Evolutionary conservation across 2,329 filamentous ascomycete species (phyloP), one percentile per base, ranked within the genome.

Genomic region (Berkeleyomyces basicola): DNA sequence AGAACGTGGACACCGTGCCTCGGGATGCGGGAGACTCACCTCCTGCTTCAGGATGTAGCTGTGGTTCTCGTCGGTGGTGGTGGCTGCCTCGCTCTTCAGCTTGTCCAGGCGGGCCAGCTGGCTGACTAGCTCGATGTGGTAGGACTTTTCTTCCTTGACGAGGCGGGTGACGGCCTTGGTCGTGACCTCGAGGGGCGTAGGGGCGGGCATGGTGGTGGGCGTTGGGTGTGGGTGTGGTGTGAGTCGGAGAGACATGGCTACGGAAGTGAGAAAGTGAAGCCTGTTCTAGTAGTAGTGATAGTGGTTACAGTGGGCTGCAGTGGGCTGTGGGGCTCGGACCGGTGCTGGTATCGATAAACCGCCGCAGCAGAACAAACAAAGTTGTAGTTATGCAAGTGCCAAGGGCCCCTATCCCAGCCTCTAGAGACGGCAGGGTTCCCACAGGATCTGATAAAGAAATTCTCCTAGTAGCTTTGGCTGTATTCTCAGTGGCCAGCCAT

Each of bases 141-240:
- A 97, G 69, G 86, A 92, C 46, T 81, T 78, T 73, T 96, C 89
- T 74, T 99, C 93, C 74, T 95, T 96, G 67, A 96, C 82, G 58
- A 97, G 82, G 64, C 93, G 89, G 69, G 82, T 79, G 67, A 97
- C 83, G 23, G 89, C 84, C 66, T 85, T 82, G 33, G 88, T 93
- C 53, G 87, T 84, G 71, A 96, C 93, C 69, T 82, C 74, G 72
- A 96, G 83, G 68, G 85, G 81, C 0, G 85, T 84, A 53, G 88
- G 87, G 40, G 89, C 80, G 3, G 88, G 80, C 90, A 96, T 96
- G 59, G 59, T 74, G 67, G 46, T 14, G 31, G 23, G 9, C 40
- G 46, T 40, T 61, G 55, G 7, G 44, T 61, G 43, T 61, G 59
- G 23, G 10, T 46, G 36, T 58, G 31, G 16, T 14, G 49, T 4